Evolutionary conservation across 768 basidiomycete genomes (phyloP).

Genomic region (Xanthoconium stramineum): DNA sequence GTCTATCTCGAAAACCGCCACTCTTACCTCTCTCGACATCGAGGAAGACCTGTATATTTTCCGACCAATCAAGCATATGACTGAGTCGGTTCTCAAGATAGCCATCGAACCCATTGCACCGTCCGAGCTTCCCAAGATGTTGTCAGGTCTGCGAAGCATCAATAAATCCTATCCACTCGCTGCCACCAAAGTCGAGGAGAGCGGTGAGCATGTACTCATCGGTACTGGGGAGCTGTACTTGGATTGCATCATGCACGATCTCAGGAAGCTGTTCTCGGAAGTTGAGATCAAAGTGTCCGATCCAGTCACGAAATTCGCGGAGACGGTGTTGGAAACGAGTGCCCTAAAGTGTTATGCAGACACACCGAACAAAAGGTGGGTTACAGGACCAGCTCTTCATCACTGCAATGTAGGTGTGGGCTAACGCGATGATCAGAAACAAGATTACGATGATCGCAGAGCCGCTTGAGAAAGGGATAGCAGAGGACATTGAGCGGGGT

Average conservation of each 20-base stretch:
- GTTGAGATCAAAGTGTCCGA: slow-evolving; percentile 99
- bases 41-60: slow-evolving; percentile 93
- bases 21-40: slow-evolving; percentile 66
- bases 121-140: slow-evolving; percentile 98
- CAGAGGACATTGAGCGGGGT: slow-evolving; percentile 94
- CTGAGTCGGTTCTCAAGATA: slow-evolving; percentile 94
- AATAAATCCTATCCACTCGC: slow-evolving; percentile 97
- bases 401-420: slow-evolving; percentile 4
- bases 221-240: slow-evolving; percentile 97
- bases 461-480: slow-evolving; percentile 91
- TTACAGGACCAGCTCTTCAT: slow-evolving; percentile 6
- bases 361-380: slow-evolving; percentile 97
- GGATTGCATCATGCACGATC: slow-evolving; percentile 95
- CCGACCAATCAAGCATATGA: slow-evolving; percentile 94
- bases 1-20: slow-evolving; percentile 94
- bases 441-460: slow-evolving; percentile 99
- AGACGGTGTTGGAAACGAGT: slow-evolving; percentile 96
- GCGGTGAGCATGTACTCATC: slow-evolving; percentile 94
- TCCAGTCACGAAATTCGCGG: slow-evolving; percentile 96
- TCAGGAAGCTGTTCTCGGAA: slow-evolving; percentile 89
- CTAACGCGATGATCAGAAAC: slow-evolving; percentile 57
- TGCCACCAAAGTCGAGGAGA: slow-evolving; percentile 95
- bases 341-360: slow-evolving; percentile 99
- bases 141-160: slow-evolving; percentile 92
- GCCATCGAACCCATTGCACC: slow-evolving; percentile 98